Percentiles rank a stretch among this genome's conserved stretches.
Evolutionary conservation across 352 stramenopile genomes (phyloP).

Genomic region (Phytophthora sojae): DNA sequence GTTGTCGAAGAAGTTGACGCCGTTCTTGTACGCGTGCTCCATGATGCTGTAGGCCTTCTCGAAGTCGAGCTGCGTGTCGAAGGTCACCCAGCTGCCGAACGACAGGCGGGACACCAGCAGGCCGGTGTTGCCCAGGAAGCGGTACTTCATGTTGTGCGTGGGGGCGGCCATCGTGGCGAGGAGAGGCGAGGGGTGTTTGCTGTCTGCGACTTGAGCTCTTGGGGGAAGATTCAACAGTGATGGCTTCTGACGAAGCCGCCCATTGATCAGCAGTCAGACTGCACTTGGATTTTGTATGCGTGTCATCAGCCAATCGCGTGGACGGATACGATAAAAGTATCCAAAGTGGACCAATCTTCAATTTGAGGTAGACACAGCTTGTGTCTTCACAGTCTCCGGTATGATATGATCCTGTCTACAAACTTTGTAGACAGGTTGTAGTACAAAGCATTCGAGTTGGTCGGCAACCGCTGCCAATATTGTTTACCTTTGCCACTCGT

Average conservation of each 20-base stretch:
- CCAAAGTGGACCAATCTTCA: not conserved
- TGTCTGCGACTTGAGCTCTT: conserved; percentile 11
- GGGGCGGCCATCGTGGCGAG: conserved; percentile 15
- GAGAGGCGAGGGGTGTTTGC: not conserved
- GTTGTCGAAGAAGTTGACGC: conserved; percentile 79
- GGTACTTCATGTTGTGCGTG: conserved; percentile 69
- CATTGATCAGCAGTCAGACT: not conserved
- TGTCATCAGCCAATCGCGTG: not conserved
- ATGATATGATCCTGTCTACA: too few relatives aligned
- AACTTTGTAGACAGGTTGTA: too few relatives aligned
- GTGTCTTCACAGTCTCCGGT: too few relatives aligned
- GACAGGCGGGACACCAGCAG: conserved; percentile 61
- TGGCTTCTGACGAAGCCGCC: not conserved
- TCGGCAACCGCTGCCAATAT: too few relatives aligned
- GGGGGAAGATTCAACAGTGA: conserved; percentile 40
- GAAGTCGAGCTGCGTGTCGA: conserved; percentile 57
- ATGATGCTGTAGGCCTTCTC: conserved; percentile 71
- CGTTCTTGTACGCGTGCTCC: conserved; percentile 66
- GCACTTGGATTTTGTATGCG: not conserved
- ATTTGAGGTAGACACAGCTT: not conserved
- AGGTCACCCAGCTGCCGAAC: conserved; percentile 63
- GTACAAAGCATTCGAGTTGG: too few relatives aligned
- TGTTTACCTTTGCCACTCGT: too few relatives aligned
- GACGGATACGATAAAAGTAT: not conserved
- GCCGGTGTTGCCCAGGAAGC: conserved; percentile 60